phyloP scores from a whole-genome alignment of 2,329 filamentous ascomycete genomes.

The Alternaria burnsii region DNA sequence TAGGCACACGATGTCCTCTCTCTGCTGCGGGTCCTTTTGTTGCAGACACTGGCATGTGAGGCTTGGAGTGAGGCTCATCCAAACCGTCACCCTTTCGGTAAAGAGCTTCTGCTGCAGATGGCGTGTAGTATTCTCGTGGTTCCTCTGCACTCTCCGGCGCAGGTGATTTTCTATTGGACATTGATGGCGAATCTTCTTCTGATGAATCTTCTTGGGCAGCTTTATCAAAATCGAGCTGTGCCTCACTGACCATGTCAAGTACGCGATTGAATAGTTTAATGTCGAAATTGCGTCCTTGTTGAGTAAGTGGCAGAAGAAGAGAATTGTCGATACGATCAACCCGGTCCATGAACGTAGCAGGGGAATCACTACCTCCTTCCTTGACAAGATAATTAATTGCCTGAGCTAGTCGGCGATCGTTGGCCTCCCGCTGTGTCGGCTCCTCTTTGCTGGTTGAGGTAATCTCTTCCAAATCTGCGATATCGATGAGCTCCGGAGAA shows the following conservation, averaged over 20 bases:
- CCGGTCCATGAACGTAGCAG: constrained; percentile 27
- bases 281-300: constrained; percentile 27
- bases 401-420: constrained; percentile 35
- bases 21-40: background rate
- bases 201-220: constrained; percentile 3
- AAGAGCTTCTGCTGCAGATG: constrained; percentile 6
- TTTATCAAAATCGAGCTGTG: constrained; percentile 24
- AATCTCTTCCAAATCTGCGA: constrained; percentile 14
- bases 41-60: background rate
- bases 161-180: background rate
- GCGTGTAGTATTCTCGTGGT: constrained; percentile 11
- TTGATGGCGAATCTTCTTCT: background rate
- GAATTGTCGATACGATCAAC: constrained; percentile 37
- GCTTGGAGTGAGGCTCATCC: background rate
- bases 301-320: constrained; percentile 31
- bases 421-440: constrained; percentile 17
- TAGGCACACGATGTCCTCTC: background rate
- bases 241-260: constrained; percentile 30
- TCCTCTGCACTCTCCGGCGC: constrained; percentile 15
- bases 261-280: constrained; percentile 30
- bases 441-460: constrained; percentile 11
- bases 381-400: constrained; percentile 39
- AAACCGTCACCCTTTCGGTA: background rate
- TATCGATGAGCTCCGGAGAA: constrained; percentile 12
- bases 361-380: constrained; percentile 33